These are phyloP conservation scores for Apiospora marii DNA, from an alignment of 2,329 filamentous ascomycete species.

Conservation along the genomic window DNA sequence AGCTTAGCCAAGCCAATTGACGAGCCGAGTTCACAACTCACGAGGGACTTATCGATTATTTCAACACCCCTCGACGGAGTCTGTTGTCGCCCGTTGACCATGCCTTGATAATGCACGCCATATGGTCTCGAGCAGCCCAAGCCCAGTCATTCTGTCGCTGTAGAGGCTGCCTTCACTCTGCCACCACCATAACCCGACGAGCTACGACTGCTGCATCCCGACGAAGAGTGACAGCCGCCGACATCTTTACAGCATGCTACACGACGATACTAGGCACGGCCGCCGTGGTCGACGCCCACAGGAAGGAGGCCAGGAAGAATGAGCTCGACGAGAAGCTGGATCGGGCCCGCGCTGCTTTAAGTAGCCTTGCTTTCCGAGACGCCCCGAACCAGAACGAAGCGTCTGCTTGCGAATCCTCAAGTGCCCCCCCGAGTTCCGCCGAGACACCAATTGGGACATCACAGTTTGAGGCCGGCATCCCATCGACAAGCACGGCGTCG, in stretches of 20 bases:
- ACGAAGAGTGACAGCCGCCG: constrained; percentile 57
- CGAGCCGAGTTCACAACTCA: neutral
- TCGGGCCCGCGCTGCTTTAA: constrained; percentile 58
- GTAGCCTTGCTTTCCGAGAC: constrained; percentile 46
- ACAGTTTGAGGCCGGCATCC: neutral
- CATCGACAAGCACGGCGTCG: neutral
- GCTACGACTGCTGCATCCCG: constrained; percentile 57
- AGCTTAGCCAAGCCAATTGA: neutral
- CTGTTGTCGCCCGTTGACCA: constrained; percentile 30
- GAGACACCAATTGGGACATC: neutral
- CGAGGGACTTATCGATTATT: neutral
- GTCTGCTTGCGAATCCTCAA: neutral
- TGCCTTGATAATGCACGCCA: constrained; percentile 65
- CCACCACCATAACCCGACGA: constrained; percentile 57
- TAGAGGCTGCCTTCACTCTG: constrained; percentile 60
- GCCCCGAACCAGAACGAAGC: constrained; percentile 25
- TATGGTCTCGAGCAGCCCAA: constrained; percentile 73
- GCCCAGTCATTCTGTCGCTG: constrained; percentile 68
- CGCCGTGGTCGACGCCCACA: constrained; percentile 66
- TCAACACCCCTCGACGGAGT: neutral
- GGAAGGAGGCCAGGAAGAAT: constrained; percentile 64
- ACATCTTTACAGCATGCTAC: constrained; percentile 72
- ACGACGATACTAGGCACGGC: constrained; percentile 73
- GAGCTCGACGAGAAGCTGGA: constrained; percentile 70
- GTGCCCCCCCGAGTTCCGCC: neutral